Evolutionary conservation across 768 basidiomycete genomes (phyloP).

Genomic region (Nidularia pulvinata): DNA sequence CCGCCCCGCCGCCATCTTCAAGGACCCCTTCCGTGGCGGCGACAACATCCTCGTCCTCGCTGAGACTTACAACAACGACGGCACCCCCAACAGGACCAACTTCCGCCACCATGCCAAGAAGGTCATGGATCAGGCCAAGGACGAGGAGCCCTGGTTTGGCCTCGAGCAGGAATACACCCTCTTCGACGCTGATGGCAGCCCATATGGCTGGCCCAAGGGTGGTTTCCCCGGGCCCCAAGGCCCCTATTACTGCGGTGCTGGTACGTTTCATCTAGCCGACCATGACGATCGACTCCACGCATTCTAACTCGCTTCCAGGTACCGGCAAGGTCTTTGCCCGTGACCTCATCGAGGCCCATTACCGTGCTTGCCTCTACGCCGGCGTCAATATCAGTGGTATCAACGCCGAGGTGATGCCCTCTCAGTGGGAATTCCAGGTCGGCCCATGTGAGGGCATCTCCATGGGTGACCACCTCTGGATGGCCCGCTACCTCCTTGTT

Average conservation of each 20-base stretch:
- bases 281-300: slow-evolving; percentile 10
- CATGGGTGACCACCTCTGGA: slow-evolving; percentile 99
- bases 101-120: slow-evolving; percentile 93
- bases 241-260: slow-evolving; percentile 99
- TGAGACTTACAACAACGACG: slow-evolving; percentile 98
- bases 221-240: slow-evolving; percentile 99
- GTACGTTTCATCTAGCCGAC: slow-evolving; percentile 38
- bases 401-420: slow-evolving; percentile 99
- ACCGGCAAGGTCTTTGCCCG: slow-evolving; percentile 98
- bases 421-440: slow-evolving; percentile 99
- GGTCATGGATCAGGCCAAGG: slow-evolving; percentile 92
- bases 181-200: slow-evolving; percentile 88
- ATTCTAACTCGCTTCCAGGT: slow-evolving; percentile 42
- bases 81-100: slow-evolving; percentile 97
- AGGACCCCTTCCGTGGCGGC: slow-evolving; percentile 98
- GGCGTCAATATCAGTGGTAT: slow-evolving; percentile 99
- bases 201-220: slow-evolving; percentile 97
- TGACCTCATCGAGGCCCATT: slow-evolving; percentile 99
- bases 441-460: slow-evolving; percentile 97
- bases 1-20: slow-evolving; percentile 96
- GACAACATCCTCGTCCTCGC: slow-evolving; percentile 98
- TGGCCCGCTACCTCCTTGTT: slow-evolving; percentile 95
- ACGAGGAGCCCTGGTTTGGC: slow-evolving; percentile 90
- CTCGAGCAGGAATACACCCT: slow-evolving; percentile 99
- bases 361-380: slow-evolving; percentile 93